A percentile compares a stretch with the other conserved stretches of the same genome.
Conservation (phyloP, 2,329 filamentous ascomycete genomes). For the Cladorrhinum sp. region DNA sequence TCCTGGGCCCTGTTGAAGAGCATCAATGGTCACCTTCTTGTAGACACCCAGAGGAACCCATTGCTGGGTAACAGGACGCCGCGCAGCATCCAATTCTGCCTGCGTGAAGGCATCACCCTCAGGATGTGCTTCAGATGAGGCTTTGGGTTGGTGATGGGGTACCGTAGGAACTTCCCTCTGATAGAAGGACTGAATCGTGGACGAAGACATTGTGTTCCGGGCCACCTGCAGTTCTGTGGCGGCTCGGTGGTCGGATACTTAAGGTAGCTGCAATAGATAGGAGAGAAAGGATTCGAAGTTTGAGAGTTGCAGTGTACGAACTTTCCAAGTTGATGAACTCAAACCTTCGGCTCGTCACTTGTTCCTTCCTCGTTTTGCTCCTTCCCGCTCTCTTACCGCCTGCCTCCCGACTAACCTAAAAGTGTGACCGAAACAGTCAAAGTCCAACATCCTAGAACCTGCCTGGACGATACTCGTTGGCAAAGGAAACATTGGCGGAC, state of each 20-base stretch:
- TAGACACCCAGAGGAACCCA: conserved; percentile 46
- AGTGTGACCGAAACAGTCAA: no score
- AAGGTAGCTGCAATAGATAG: neutral
- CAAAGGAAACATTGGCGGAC: no score
- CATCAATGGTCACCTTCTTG: conserved; percentile 44
- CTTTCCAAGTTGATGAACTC: neutral
- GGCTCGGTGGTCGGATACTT: neutral
- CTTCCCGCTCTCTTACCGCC: neutral
- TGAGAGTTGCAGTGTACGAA: no score
- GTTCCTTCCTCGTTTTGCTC: neutral
- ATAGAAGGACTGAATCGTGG: conserved; percentile 36
- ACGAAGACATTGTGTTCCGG: neutral
- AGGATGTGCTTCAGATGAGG: neutral
- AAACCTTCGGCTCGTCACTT: neutral
- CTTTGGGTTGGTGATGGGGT: neutral
- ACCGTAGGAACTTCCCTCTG: conserved; percentile 26
- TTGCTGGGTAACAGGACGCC: conserved; percentile 36
- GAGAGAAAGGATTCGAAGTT: neutral
- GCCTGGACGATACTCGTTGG: no score
- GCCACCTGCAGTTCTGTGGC: neutral
- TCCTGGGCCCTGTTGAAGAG: conserved; percentile 47
- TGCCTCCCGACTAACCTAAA: no score
- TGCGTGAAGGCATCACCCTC: conserved; percentile 41
- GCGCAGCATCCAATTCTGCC: conserved; percentile 40
- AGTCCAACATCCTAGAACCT: no score